These are phyloP conservation scores for Neurospora africana DNA, from an alignment of 495 filamentous ascomycete species.

Conservation along the genomic window DNA sequence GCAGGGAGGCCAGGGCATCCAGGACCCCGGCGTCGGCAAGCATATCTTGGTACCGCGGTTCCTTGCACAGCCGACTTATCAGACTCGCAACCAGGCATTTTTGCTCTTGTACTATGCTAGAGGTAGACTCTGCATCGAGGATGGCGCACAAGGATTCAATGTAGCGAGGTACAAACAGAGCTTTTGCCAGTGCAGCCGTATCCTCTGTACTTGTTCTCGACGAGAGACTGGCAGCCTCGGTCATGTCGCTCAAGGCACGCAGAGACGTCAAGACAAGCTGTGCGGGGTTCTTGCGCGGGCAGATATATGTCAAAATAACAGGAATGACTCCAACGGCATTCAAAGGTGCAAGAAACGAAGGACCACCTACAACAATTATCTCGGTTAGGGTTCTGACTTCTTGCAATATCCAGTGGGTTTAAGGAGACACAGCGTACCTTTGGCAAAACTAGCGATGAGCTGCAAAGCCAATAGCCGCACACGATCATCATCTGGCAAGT, in stretches of 20 bases:
- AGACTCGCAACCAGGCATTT: constrained; percentile 53
- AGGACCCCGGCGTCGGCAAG: constrained; percentile 64
- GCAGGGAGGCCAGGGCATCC: constrained; percentile 64
- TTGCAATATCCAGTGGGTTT: not conserved
- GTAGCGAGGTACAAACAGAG: constrained; percentile 51
- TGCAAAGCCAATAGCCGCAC: constrained; percentile 69
- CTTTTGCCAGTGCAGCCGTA: constrained; percentile 40
- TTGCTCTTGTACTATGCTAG: constrained; percentile 46
- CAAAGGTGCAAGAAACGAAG: constrained; percentile 65
- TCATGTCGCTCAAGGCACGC: constrained; percentile 60
- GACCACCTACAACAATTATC: constrained; percentile 51
- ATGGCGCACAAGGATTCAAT: constrained; percentile 52
- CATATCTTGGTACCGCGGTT: constrained; percentile 55
- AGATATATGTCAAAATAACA: constrained; percentile 56
- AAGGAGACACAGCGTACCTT: constrained; percentile 43
- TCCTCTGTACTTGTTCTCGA: constrained; percentile 17
- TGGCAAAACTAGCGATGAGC: constrained; percentile 70
- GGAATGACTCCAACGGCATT: constrained; percentile 54
- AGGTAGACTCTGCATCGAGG: constrained; percentile 46
- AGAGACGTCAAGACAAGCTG: constrained; percentile 62
- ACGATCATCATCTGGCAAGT: constrained; percentile 45
- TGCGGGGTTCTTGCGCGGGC: constrained; percentile 51
- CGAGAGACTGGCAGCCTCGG: constrained; percentile 48
- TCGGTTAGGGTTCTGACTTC: constrained; percentile 3
- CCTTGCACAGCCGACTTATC: constrained; percentile 51